Percentiles rank a stretch among this genome's conserved stretches.
Conservation (phyloP, 129 eudicot genomes). For the Smallanthus sonchifolius region DNA sequence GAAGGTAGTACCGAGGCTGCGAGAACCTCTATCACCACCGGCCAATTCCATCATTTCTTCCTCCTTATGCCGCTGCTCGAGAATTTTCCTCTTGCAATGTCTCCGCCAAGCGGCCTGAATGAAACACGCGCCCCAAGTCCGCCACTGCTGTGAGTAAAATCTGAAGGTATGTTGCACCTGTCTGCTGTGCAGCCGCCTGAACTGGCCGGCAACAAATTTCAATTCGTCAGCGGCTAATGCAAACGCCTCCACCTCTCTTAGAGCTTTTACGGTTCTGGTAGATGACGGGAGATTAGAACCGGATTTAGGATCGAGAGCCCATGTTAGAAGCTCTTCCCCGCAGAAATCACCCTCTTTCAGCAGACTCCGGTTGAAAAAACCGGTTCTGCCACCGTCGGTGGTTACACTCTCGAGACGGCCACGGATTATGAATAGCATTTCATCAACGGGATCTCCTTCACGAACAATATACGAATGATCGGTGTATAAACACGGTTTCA, state of each 20-base stretch:
- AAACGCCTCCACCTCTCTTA: conserved; percentile 83
- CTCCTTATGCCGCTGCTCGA: conserved; percentile 58
- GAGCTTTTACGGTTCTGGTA: conserved; percentile 77
- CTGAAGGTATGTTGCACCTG: conserved; percentile 92
- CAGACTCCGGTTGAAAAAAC: conserved; percentile 69
- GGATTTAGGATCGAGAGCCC: conserved; percentile 90
- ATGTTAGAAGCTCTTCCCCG: conserved; percentile 91
- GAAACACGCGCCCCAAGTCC: conserved; percentile 92
- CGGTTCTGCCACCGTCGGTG: conserved; percentile 85
- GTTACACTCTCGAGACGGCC: conserved; percentile 93
- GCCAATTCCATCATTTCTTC: conserved; percentile 43
- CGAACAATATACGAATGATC: conserved; percentile 67
- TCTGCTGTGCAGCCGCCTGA: conserved; percentile 86
- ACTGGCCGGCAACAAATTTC: conserved; percentile 83
- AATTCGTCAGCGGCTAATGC: conserved; percentile 82
- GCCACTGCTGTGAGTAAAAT: conserved; percentile 87
- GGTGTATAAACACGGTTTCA: conserved; percentile 80
- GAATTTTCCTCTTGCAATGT: conserved; percentile 52
- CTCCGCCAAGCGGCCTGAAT: conserved; percentile 89
- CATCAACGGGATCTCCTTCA: conserved; percentile 94
- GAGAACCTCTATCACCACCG: conserved; percentile 45
- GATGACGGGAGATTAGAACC: conserved; percentile 80
- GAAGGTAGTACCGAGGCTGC: conserved; percentile 68
- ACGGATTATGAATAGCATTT: conserved; percentile 87
- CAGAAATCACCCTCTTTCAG: conserved; percentile 88